phyloP scores from a whole-genome alignment of 2,329 filamentous ascomycete species.

The Tothia fuscella region DNA sequence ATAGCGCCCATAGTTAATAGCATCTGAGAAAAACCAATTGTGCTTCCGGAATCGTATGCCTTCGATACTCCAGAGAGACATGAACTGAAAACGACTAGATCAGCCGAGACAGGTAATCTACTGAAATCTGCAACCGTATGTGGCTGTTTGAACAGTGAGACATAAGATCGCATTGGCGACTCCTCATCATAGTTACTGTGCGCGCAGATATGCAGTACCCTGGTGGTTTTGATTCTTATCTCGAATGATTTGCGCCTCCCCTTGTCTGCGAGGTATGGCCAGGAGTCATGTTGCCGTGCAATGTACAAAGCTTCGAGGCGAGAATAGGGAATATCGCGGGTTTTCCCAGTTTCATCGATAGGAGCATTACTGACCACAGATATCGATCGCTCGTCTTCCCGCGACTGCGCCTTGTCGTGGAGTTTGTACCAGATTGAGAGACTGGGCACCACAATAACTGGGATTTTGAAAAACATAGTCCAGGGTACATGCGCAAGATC shows the following conservation, averaged over 20 bases:
- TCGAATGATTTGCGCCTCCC: constrained; percentile 10
- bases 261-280: constrained; percentile 11
- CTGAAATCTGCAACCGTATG: constrained; percentile 11
- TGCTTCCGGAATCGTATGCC: constrained; percentile 11
- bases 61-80: constrained; percentile 12
- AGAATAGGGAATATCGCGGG: constrained; percentile 12
- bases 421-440: constrained; percentile 12
- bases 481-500: constrained; percentile 13
- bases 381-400: too few species aligned
- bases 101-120: constrained; percentile 10
- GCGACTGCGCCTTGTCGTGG: too few species aligned
- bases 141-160: constrained; percentile 12
- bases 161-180: constrained; percentile 8
- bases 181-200: constrained; percentile 12
- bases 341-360: constrained; percentile 5
- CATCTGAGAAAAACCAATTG: constrained; percentile 12
- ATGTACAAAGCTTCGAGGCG: constrained; percentile 13
- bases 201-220: constrained; percentile 13
- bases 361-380: constrained; percentile 12
- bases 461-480: constrained; percentile 11
- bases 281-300: constrained; percentile 7
- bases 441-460: constrained; percentile 12
- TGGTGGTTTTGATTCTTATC: neutral
- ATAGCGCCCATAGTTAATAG: constrained; percentile 11
- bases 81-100: constrained; percentile 13